phyloP scores from a whole-genome alignment of 805 yeast genomes.

The Cyberlindnera saturnus region DNA sequence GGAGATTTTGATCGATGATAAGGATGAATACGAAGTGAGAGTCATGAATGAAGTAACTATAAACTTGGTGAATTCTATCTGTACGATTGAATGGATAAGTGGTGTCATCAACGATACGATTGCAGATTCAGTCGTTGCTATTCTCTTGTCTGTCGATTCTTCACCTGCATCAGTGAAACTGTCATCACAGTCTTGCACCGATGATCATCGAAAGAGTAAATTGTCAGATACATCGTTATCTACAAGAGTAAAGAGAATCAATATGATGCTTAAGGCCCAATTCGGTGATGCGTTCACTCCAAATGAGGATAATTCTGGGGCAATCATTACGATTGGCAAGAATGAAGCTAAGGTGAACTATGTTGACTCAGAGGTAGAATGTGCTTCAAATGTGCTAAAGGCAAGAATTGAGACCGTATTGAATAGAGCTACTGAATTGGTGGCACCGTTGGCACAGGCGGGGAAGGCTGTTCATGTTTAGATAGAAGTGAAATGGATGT shows the following conservation, averaged over 20 bases:
- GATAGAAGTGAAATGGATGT: not conserved
- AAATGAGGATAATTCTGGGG: slow-evolving; percentile 38
- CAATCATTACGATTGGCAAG: slow-evolving; percentile 66
- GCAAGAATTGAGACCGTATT: slow-evolving; percentile 81
- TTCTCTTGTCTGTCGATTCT: slow-evolving; percentile 84
- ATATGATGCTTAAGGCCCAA: slow-evolving; percentile 67
- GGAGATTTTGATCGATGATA: slow-evolving; percentile 52
- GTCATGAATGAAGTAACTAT: slow-evolving; percentile 62
- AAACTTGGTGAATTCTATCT: slow-evolving; percentile 40
- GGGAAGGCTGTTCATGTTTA: slow-evolving; percentile 5
- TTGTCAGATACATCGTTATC: slow-evolving; percentile 30
- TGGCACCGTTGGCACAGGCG: slow-evolving; percentile 68
- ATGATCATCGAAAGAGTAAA: slow-evolving; percentile 11
- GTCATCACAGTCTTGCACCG: slow-evolving; percentile 53
- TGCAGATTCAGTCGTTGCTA: slow-evolving; percentile 91
- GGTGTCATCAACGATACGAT: slow-evolving; percentile 85
- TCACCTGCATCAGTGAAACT: slow-evolving; percentile 92
- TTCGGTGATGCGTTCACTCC: slow-evolving; percentile 72
- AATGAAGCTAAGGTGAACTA: slow-evolving; percentile 67
- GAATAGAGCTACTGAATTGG: slow-evolving; percentile 69
- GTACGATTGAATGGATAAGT: slow-evolving; percentile 85
- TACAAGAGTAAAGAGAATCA: slow-evolving; percentile 47
- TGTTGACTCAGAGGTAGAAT: slow-evolving; percentile 56
- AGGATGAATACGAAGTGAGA: slow-evolving; percentile 41
- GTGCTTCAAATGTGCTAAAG: slow-evolving; percentile 68